phyloP scores from a whole-genome alignment of 257 asterid genomes.

The Sherardia arvensis region DNA sequence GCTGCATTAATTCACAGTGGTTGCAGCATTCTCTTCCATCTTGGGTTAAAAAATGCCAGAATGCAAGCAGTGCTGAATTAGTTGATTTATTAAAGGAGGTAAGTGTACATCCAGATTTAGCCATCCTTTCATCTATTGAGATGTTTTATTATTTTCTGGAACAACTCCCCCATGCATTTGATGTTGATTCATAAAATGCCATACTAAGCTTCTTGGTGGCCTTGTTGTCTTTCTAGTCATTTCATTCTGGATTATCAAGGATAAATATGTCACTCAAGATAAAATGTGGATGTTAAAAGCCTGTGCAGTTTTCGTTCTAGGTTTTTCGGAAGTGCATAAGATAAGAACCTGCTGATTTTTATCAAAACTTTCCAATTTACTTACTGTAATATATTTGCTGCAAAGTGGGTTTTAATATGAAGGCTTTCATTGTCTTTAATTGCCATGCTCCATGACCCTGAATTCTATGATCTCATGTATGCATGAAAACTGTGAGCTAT shows the following conservation, averaged over 20 bases:
- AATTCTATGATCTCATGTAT: neutral
- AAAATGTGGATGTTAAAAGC: too few relatives aligned
- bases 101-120: conserved; percentile 8
- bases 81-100: conserved; percentile 88
- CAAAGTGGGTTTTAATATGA: neutral
- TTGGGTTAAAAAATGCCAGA: conserved; percentile 71
- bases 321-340: neutral
- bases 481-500: neutral
- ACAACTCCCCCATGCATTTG: neutral
- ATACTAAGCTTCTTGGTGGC: neutral
- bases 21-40: conserved; percentile 41
- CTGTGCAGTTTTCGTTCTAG: neutral
- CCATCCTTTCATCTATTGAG: neutral
- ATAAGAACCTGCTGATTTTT: neutral
- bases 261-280: too few relatives aligned
- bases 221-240: neutral
- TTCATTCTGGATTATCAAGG: too few relatives aligned
- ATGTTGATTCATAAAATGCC: neutral
- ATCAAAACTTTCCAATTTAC: neutral
- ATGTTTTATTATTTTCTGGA: neutral
- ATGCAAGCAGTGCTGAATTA: conserved; percentile 70
- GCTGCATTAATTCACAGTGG: conserved; percentile 56
- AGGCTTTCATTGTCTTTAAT: neutral
- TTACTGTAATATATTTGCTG: too few relatives aligned
- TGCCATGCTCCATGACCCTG: neutral